Conservation (phyloP, 208 protist genomes). For the Trypanosoma boissoni region DNA sequence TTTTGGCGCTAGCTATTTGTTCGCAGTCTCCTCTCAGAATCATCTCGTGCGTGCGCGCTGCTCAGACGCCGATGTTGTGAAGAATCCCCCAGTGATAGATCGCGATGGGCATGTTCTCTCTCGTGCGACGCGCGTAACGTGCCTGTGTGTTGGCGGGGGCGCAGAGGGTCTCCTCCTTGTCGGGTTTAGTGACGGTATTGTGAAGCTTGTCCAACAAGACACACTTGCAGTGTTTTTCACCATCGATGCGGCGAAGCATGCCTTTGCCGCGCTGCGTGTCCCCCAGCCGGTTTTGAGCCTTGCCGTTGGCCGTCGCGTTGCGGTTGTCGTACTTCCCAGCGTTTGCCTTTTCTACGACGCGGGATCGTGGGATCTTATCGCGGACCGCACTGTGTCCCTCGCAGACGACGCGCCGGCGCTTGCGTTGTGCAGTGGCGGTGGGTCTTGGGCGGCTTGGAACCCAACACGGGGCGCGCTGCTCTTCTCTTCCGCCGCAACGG, state of each 20-base stretch:
- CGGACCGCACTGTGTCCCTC: not conserved
- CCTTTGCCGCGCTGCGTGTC: slow-evolving; percentile 1
- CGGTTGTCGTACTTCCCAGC: not conserved
- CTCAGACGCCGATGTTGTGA: slow-evolving; percentile 15
- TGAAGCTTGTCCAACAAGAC: slow-evolving; percentile 59
- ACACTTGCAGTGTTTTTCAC: slow-evolving; percentile 41
- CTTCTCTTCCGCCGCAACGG: too few relatives aligned
- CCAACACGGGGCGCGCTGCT: too few relatives aligned
- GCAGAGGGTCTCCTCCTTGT: slow-evolving; percentile 42
- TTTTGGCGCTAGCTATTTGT: slow-evolving; percentile 29
- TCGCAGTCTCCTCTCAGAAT: slow-evolving; percentile 26
- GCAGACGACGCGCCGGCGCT: too few relatives aligned
- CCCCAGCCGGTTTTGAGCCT: not conserved
- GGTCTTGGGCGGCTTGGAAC: too few relatives aligned
- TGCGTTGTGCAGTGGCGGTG: too few relatives aligned
- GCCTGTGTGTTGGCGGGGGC: slow-evolving; percentile 33
- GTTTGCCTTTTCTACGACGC: not conserved
- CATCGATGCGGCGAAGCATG: slow-evolving; percentile 22
- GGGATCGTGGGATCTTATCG: not conserved
- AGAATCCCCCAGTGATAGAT: slow-evolving; percentile 14
- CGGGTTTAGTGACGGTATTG: slow-evolving; percentile 50
- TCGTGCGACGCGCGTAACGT: slow-evolving; percentile 32
- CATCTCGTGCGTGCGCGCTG: slow-evolving; percentile 43
- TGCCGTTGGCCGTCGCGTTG: not conserved
- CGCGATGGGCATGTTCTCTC: slow-evolving; percentile 68